Conservation (phyloP, 352 stramenopile genomes). For the Pythium aquatile region DNA sequence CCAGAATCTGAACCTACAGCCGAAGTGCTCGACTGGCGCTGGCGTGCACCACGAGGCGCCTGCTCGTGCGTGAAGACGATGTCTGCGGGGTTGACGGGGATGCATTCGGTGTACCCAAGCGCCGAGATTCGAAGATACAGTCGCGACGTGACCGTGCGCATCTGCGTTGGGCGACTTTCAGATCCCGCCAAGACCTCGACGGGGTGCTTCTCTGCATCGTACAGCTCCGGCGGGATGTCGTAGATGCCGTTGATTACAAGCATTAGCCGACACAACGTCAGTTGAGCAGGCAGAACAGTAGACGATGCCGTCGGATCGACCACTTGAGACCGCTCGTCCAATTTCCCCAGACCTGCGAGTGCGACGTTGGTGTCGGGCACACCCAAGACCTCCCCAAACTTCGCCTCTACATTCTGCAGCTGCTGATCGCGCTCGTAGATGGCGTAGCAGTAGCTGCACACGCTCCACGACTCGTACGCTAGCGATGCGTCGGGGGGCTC, state of each 20-base stretch:
- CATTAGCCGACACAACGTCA: conserved; percentile 77
- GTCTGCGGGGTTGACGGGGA: conserved; percentile 55
- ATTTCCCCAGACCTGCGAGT: conserved; percentile 43
- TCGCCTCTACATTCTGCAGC: conserved; percentile 62
- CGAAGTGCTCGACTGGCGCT: conserved; percentile 34
- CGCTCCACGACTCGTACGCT: conserved; percentile 84
- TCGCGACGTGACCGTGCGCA: conserved; percentile 27
- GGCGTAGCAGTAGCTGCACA: conserved; percentile 82
- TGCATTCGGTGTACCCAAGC: conserved; percentile 74
- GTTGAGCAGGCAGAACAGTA: conserved; percentile 49
- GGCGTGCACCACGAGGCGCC: conserved; percentile 40
- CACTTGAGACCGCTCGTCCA: conserved; percentile 43
- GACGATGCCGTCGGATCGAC: conserved; percentile 46
- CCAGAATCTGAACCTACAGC: conserved; percentile 17
- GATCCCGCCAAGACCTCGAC: conserved; percentile 22
- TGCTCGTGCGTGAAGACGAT: conserved; percentile 50
- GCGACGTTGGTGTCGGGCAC: conserved; percentile 35
- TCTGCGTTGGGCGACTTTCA: neutral
- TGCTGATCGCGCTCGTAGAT: conserved; percentile 85
- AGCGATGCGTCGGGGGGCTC: conserved; percentile 51
- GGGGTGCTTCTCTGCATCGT: conserved; percentile 53
- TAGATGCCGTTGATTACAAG: conserved; percentile 82
- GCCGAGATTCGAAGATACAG: conserved; percentile 75
- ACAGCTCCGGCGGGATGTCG: conserved; percentile 75
- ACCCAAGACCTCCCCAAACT: conserved; percentile 54